phyloP scores from a whole-genome alignment of 441 rosid genomes.

The Erodium texanum region DNA sequence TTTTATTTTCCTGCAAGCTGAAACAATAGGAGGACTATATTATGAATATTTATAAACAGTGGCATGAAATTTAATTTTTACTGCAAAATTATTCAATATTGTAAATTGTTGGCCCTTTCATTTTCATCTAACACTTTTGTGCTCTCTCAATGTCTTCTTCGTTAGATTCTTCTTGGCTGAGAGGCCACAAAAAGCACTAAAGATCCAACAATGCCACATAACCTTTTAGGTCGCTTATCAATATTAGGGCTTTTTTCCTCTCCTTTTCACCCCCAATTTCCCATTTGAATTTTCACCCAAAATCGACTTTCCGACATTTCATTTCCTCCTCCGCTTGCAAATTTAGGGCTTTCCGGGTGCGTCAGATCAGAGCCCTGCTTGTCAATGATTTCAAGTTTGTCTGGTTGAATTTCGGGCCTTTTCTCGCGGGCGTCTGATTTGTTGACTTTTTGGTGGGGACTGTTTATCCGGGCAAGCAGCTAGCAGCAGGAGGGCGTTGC shows the following conservation, averaged over 20 bases:
- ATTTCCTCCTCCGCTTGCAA: conserved; percentile 20
- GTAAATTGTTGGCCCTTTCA: background rate
- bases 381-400: background rate
- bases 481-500: conserved; percentile 26
- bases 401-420: conserved; percentile 7
- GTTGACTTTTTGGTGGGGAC: conserved; percentile 31
- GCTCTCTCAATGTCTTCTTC: conserved; percentile 6
- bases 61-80: background rate
- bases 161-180: conserved; percentile 9
- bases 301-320: conserved; percentile 11
- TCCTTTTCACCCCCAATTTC: conserved; percentile 9
- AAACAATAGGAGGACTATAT: too few relatives aligned
- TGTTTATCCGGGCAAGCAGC: conserved; percentile 25
- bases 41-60: too few relatives aligned
- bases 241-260: conserved; percentile 7
- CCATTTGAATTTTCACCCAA: conserved; percentile 12
- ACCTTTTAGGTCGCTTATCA: background rate
- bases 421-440: conserved; percentile 22
- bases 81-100: too few relatives aligned
- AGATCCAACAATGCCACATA: conserved; percentile 10
- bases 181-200: conserved; percentile 3
- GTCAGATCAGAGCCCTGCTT: conserved; percentile 5
- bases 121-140: conserved; percentile 4
- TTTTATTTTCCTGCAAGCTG: too few relatives aligned
- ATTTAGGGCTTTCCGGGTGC: conserved; percentile 1